Evolutionary conservation across 2,329 filamentous ascomycete species (phyloP).

Genomic region (Phoma sp.): DNA sequence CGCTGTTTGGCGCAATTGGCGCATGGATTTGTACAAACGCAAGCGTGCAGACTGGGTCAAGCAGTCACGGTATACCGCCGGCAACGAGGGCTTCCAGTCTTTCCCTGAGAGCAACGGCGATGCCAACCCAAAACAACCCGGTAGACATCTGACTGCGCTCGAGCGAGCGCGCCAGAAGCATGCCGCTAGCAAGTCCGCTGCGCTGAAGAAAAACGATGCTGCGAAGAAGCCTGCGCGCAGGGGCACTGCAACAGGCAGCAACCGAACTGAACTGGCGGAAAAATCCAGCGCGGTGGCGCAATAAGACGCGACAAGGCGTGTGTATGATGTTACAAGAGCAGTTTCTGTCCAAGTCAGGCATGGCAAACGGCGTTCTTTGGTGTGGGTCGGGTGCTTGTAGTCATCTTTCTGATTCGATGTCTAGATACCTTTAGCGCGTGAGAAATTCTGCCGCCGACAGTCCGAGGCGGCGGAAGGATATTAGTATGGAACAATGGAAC

Average conservation of each 20-base stretch:
- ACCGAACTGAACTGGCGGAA: slow-evolving; percentile 24
- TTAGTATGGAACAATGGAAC: slow-evolving; percentile 19
- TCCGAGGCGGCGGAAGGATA: neutral
- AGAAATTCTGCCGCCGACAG: slow-evolving; percentile 12
- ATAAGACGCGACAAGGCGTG: slow-evolving; percentile 20
- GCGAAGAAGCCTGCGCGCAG: slow-evolving; percentile 29
- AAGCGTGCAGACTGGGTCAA: slow-evolving; percentile 68
- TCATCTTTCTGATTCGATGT: slow-evolving; percentile 31
- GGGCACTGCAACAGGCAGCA: slow-evolving; percentile 22
- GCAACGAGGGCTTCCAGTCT: slow-evolving; percentile 57
- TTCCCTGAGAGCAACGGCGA: slow-evolving; percentile 52
- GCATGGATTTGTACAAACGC: slow-evolving; percentile 73
- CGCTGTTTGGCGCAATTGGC: slow-evolving; percentile 76
- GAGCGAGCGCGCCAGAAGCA: slow-evolving; percentile 65
- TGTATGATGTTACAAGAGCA: slow-evolving; percentile 7
- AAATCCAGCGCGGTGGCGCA: slow-evolving; percentile 34
- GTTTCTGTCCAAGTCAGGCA: slow-evolving; percentile 17
- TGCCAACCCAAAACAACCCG: slow-evolving; percentile 29
- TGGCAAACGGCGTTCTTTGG: slow-evolving; percentile 31
- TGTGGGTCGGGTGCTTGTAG: slow-evolving; percentile 14
- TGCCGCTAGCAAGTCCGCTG: slow-evolving; percentile 53
- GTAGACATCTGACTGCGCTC: slow-evolving; percentile 49
- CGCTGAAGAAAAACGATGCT: slow-evolving; percentile 40
- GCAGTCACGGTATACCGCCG: slow-evolving; percentile 61
- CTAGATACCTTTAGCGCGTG: slow-evolving; percentile 40